Base-by-base conservation (phyloP, 768 basidiomycete genomes). In the Suillus discolor region DNA sequence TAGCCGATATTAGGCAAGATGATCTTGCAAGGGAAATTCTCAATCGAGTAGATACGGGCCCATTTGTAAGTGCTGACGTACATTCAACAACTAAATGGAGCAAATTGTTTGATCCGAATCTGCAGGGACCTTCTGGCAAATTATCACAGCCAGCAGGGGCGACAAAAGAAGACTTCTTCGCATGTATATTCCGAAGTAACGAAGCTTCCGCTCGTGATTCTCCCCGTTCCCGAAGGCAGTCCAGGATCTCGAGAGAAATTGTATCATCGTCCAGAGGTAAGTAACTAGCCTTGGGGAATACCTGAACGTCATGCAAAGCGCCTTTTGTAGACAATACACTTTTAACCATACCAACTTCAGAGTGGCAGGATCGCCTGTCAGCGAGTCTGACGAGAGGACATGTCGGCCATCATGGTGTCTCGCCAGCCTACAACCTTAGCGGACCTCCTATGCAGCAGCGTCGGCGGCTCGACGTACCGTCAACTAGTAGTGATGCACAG, bases 291-390 rank as follows among this genome's bases (percentile, higher is more conserved):
- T 67, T 53, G 57, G 65, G 45, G 62, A 2, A 31, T 41, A 16
- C 49, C 41, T 62, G 64, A 62, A 6, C 28, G 16, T 51, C 54
- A 65, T 65, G 23, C 71, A 49, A 70, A 36, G 61, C 61, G 53
- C 12, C 25, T 44, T 16, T 12, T 4, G 13, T 63, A 90, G 89
- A 88, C 72, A 83, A 84, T 60, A 82, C 83, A 15, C 80, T 88
- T 66, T 84, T 87, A 28, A 84, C 87, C 20, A 82, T 85, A 34
- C 91, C 91, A 7, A 91, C 89, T 1, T 78, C 84, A 66, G 90
- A 93, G 73, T 93, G 91, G 91, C 91, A 93, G 73, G 90, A 93
- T 60, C 87, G 83, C 63, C 80, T 93, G 20, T 85, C 87, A 28
- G 82, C 81, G 66, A 83, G 83, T 7, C 76, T 92, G 57, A 82